Percentiles rank a stretch among this genome's conserved stretches.
These are phyloP conservation scores for Scheffersomyces coipomensis DNA, from an alignment of 805 yeast genomes.

Conservation along the genomic window DNA sequence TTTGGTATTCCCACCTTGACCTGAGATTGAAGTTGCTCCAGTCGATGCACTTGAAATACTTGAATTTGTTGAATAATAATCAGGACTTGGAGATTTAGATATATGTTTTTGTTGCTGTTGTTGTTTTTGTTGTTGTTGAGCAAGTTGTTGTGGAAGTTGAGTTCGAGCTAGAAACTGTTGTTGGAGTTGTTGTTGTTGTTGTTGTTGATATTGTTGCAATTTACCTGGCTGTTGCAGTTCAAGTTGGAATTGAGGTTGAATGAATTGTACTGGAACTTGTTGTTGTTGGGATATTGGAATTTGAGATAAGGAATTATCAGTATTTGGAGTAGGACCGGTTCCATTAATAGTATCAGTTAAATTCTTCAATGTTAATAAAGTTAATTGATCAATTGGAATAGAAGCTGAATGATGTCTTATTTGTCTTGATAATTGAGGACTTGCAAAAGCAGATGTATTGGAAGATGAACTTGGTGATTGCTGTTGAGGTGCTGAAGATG, in stretches of 20 bases:
- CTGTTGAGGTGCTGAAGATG: conserved; percentile 1
- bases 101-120: conserved; percentile 3
- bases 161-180: background rate
- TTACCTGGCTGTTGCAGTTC: too few species aligned
- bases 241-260: background rate
- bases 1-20: too few species aligned
- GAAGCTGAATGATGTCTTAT: conserved; percentile 7
- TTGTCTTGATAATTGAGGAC: conserved; percentile 4
- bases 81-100: conserved; percentile 17
- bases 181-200: background rate
- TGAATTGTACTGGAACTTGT: background rate
- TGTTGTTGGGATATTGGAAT: background rate
- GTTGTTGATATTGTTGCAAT: conserved; percentile 2
- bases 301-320: background rate
- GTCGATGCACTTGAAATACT: conserved; percentile 1
- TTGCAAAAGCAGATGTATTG: background rate
- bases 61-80: conserved; percentile 3
- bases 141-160: conserved; percentile 1
- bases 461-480: conserved; percentile 2
- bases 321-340: background rate
- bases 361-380: conserved; percentile 18
- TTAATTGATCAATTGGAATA: conserved; percentile 23
- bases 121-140: background rate
- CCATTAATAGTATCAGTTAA: background rate
- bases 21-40: conserved; percentile 8